Evolutionary conservation across 129 eudicot genomes (phyloP).

Genomic region (Apium graveolens): DNA sequence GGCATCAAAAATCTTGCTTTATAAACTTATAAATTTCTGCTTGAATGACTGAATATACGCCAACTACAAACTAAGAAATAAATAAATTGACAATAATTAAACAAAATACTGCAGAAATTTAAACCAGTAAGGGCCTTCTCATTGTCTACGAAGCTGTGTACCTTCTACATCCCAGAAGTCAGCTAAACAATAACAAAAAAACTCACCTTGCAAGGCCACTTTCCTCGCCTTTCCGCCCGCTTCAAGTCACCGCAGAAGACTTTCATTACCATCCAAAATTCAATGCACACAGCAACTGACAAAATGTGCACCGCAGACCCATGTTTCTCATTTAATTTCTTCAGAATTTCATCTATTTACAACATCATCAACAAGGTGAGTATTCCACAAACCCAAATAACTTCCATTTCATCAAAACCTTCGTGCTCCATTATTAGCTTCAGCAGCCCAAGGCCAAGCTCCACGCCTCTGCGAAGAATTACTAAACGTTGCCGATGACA

Average conservation of each 20-base stretch:
- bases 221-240: background rate
- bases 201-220: background rate
- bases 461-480: slow-evolving; percentile 28
- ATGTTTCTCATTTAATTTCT: background rate
- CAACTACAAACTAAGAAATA: slow-evolving; percentile 19
- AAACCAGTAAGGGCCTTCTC: slow-evolving; percentile 5
- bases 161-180: slow-evolving; percentile 14
- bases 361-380: background rate
- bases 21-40: slow-evolving; percentile 19
- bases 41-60: slow-evolving; percentile 19
- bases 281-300: background rate
- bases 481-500: slow-evolving; percentile 33
- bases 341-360: background rate
- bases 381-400: background rate
- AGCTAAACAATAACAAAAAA: slow-evolving; percentile 1
- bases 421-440: slow-evolving; percentile 23
- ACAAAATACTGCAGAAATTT: slow-evolving; percentile 13
- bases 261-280: background rate
- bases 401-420: slow-evolving; percentile 8
- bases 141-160: slow-evolving; percentile 7
- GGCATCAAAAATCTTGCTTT: background rate
- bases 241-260: background rate
- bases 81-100: background rate
- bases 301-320: background rate
- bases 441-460: slow-evolving; percentile 21